Conservation (phyloP, 176 grass and related monocot species). For the Ampelocalamus luodianensis region DNA sequence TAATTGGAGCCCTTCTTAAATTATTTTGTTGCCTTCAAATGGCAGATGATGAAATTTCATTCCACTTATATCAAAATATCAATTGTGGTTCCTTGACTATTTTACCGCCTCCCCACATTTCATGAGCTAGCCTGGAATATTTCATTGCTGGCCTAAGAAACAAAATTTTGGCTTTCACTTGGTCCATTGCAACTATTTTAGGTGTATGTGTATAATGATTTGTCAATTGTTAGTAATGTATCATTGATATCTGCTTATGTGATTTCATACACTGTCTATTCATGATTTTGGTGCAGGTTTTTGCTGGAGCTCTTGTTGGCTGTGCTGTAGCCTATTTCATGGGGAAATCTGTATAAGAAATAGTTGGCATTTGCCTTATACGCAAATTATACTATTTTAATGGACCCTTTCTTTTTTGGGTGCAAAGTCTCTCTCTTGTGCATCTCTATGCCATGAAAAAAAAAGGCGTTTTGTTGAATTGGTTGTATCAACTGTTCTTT, state of each 20-base stretch:
- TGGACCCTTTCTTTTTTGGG: not conserved
- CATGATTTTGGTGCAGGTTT: conserved; percentile 54
- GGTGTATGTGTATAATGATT: not conserved
- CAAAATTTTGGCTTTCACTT: not conserved
- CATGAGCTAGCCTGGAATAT: not conserved
- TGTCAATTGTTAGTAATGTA: not conserved
- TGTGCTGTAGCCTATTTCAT: conserved; percentile 65
- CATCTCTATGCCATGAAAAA: not conserved
- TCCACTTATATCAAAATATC: not conserved
- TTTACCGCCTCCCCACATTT: not conserved
- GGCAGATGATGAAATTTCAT: not conserved
- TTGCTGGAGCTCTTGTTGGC: conserved; percentile 79
- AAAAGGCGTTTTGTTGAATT: not conserved
- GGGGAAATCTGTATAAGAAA: conserved; percentile 66
- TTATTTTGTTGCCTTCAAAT: not conserved
- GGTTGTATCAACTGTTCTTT: not conserved
- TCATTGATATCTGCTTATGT: not conserved
- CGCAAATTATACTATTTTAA: conserved; percentile 18
- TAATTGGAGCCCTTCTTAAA: not conserved
- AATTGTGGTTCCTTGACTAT: conserved; percentile 2
- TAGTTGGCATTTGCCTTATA: conserved; percentile 36
- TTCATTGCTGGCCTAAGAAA: not conserved
- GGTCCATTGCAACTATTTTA: not conserved
- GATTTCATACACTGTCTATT: not conserved
- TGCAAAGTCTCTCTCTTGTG: not conserved